phyloP scores from a whole-genome alignment of 371 early-diverging fungal species.

The Mucor saturninus region DNA sequence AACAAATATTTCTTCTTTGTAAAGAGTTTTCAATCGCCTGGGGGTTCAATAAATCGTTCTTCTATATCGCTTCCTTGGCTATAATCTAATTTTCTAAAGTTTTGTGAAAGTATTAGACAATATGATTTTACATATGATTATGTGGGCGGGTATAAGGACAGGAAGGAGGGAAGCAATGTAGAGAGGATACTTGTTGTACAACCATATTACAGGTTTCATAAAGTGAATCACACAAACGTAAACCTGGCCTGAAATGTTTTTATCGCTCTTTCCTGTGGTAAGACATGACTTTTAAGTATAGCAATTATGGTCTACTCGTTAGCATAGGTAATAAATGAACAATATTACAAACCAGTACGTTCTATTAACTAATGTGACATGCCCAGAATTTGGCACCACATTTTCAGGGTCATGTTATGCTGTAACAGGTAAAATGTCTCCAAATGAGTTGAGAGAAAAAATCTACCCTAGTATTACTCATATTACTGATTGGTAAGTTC shows the following conservation, averaged over 20 bases:
- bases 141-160: too few relatives aligned
- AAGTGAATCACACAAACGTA: background rate
- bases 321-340: slow-evolving; percentile 5
- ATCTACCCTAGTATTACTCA: background rate
- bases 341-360: background rate
- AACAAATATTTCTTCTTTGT: too few relatives aligned
- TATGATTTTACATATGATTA: too few relatives aligned
- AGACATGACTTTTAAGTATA: slow-evolving; percentile 4
- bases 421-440: background rate
- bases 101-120: too few relatives aligned
- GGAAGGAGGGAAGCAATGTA: too few relatives aligned
- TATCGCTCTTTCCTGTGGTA: background rate
- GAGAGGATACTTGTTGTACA: background rate
- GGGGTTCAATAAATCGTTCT: too few relatives aligned
- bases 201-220: too few relatives aligned
- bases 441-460: background rate
- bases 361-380: background rate
- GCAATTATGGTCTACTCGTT: background rate
- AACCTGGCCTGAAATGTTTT: background rate
- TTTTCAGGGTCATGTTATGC: slow-evolving; percentile 21
- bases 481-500: slow-evolving; percentile 1
- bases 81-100: too few relatives aligned
- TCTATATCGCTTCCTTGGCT: too few relatives aligned
- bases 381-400: slow-evolving; percentile 19
- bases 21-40: too few relatives aligned